These are phyloP conservation scores for Septoria petroselini DNA, from an alignment of 2,329 filamentous ascomycete genomes.

Conservation along the genomic window DNA sequence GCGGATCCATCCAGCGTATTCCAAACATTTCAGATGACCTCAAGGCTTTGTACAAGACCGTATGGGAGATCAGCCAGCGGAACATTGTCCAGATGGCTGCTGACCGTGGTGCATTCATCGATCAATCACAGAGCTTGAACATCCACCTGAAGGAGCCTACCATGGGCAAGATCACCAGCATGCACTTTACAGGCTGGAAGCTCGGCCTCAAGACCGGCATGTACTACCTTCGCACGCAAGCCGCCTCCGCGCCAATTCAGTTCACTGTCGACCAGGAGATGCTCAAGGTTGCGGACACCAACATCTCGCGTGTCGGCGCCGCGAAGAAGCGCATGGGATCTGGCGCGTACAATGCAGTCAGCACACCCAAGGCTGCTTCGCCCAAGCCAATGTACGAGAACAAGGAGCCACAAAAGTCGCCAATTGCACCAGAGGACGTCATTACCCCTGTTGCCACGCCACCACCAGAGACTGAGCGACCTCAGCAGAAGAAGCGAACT, in stretches of 20 bases:
- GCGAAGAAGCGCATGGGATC: constrained; percentile 68
- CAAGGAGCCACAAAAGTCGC: constrained; percentile 48
- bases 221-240: constrained; percentile 99
- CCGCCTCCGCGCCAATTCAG: constrained; percentile 92
- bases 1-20: constrained; percentile 93
- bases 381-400: constrained; percentile 65
- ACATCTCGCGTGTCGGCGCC: constrained; percentile 61
- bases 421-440: constrained; percentile 56
- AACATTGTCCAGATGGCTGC: constrained; percentile 96
- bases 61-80: constrained; percentile 98
- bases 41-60: constrained; percentile 98
- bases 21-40: constrained; percentile 94
- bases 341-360: constrained; percentile 36
- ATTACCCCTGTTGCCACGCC: constrained; percentile 68
- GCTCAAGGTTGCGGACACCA: constrained; percentile 80
- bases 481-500: constrained; percentile 47
- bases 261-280: constrained; percentile 98
- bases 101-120: constrained; percentile 96
- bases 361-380: constrained; percentile 57
- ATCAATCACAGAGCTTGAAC: constrained; percentile 98
- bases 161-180: constrained; percentile 99
- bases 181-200: constrained; percentile 99
- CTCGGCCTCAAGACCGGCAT: constrained; percentile 98
- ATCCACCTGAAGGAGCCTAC: constrained; percentile 99
- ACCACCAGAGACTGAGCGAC: constrained; percentile 51